Evolutionary conservation across 2,329 filamentous ascomycete genomes (phyloP).

Genomic region (Macrophomina phaseolina): DNA sequence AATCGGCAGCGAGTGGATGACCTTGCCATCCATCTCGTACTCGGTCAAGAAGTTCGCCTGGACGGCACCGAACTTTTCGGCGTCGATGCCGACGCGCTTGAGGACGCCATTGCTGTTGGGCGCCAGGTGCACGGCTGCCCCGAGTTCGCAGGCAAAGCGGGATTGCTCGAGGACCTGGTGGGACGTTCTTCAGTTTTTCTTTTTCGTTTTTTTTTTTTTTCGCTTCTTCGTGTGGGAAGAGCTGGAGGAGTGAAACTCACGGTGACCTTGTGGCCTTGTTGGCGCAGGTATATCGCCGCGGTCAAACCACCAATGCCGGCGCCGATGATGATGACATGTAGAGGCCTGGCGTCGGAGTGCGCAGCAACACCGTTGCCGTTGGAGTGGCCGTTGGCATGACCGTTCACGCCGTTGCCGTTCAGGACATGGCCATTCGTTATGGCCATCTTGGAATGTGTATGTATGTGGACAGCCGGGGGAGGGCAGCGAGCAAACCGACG

Average conservation of each 20-base stretch:
- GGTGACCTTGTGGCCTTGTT: slow-evolving; percentile 56
- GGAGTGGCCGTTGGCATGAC: background rate
- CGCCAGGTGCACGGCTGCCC: slow-evolving; percentile 66
- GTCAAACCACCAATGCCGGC: slow-evolving; percentile 61
- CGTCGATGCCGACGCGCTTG: slow-evolving; percentile 50
- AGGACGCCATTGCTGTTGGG: slow-evolving; percentile 67
- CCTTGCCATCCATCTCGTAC: slow-evolving; percentile 9
- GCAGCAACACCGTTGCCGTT: background rate
- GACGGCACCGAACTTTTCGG: slow-evolving; percentile 45
- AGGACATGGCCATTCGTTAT: background rate
- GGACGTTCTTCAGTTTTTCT: background rate
- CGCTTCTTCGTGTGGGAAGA: no score
- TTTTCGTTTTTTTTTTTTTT: background rate
- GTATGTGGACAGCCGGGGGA: background rate
- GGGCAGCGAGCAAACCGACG: background rate
- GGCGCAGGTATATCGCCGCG: slow-evolving; percentile 59
- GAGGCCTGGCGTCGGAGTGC: background rate
- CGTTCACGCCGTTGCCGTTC: slow-evolving; percentile 7
- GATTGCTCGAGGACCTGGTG: slow-evolving; percentile 63
- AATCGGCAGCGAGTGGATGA: slow-evolving; percentile 2
- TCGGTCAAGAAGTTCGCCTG: slow-evolving; percentile 13
- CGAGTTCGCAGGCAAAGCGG: slow-evolving; percentile 60
- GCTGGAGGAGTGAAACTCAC: background rate
- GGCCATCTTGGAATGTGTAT: background rate
- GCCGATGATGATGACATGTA: slow-evolving; percentile 46